A percentile compares a stretch with the other conserved stretches of the same genome.
Conservation (phyloP, 2,329 filamentous ascomycete species). For the Pseudopithomyces chartarum region DNA sequence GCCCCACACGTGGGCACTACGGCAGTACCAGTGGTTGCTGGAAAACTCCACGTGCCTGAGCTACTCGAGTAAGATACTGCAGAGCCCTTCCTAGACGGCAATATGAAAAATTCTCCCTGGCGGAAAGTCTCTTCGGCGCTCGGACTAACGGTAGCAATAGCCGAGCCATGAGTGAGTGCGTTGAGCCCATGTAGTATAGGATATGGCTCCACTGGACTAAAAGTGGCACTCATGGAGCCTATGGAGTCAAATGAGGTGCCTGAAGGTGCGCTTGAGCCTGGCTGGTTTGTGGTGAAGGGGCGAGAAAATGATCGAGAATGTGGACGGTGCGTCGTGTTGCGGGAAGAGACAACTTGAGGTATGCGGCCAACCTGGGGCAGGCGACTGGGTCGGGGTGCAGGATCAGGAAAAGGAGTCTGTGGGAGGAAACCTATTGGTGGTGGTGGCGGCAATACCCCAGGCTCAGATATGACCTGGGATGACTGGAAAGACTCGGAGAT, state of each 20-base stretch:
- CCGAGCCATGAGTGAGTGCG: slow-evolving; percentile 43
- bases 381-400: slow-evolving; percentile 61
- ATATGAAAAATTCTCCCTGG: slow-evolving; percentile 71
- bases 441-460: slow-evolving; percentile 5
- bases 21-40: slow-evolving; percentile 63
- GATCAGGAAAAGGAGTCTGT: slow-evolving; percentile 28
- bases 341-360: slow-evolving; percentile 75
- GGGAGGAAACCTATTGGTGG: slow-evolving; percentile 26
- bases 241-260: slow-evolving; percentile 41
- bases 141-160: slow-evolving; percentile 42
- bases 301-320: slow-evolving; percentile 84
- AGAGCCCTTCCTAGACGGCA: slow-evolving; percentile 75
- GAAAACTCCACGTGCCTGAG: slow-evolving; percentile 65
- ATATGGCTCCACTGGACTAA: slow-evolving; percentile 39
- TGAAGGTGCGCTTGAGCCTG: slow-evolving; percentile 39
- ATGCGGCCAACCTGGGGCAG: slow-evolving; percentile 85
- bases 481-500: slow-evolving; percentile 4
- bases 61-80: slow-evolving; percentile 68
- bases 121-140: slow-evolving; percentile 31
- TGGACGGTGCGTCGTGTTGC: slow-evolving; percentile 65
- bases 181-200: slow-evolving; percentile 41
- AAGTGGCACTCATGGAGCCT: slow-evolving; percentile 30
- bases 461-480: not conserved
- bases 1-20: slow-evolving; percentile 66
- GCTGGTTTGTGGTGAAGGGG: slow-evolving; percentile 66